Evolutionary conservation across 805 yeast genomes (phyloP), one percentile per base, ranked within the genome.

Genomic region (Metschnikowia similis): DNA sequence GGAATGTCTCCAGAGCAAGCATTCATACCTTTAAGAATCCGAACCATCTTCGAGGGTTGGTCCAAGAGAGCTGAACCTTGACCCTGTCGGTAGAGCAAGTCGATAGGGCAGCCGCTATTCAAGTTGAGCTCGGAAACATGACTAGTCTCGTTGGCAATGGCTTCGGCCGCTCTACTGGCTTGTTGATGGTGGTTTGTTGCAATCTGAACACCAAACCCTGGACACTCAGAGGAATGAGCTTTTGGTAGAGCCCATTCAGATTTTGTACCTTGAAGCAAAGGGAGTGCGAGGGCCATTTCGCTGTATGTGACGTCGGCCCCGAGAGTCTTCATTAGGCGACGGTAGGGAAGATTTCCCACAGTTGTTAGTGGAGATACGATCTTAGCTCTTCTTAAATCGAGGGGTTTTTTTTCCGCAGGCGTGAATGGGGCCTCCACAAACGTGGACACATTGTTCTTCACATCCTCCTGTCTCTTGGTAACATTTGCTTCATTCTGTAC

Each of bases 51-150:
- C 2, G 95, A 84, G 8, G 96, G 95, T 60, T 87, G 89, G 55
- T 90, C 97, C 76, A 94, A 71, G 48, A 94, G 76, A 0, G 96
- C 98, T 35, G 95, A 84, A 2, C 99, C 99, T 54, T 96, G 95
- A 37, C 99, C 99, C 64, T 87, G 89, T 57, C 92, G 81, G 67
- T 84, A 94, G n/a, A 94, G 74, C 59, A 94, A 76, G 65, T 95
- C 99, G 57, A 94, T 94, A 13, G 99, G 99, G 67, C 99, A 94
- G 2, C 99, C 99, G 63, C 96, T 86, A 69, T 94, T 94, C 61
- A 94, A 77, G 65, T 94, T 94, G 56, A 94, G 73, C 63, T 94
- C 98, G 30, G 85, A 79, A n/a, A 87, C 81, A 50, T 77, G 66
- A 11, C 82, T 72, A 21, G 86, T 77, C 46, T 80, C 77, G 49